phyloP scores from a whole-genome alignment of 176 grass and related monocot genomes.

The bread wheat (Triticum aestivum) region IWGSC_CS_RefSeq_v2.1 NC_057800.1:660400861-660401360 shows the following conservation, averaged over 20 bases:
- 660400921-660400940: no score
- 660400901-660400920: no score
- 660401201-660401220: neutral
- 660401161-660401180: neutral
- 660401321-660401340: neutral
- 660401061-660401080: neutral
- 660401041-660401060: neutral
- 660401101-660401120: no score
- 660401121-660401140: no score
- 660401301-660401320: neutral
- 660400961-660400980: no score
- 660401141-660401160: neutral
- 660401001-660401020: neutral
- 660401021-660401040: neutral
- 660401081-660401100: neutral
- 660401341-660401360: neutral
- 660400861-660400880: no score
- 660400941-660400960: no score
- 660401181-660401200: neutral
- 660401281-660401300: neutral
- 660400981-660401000: neutral
- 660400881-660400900: no score
- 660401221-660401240: neutral
- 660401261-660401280: neutral
- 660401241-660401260: neutral